Evolutionary conservation across 2,329 filamentous ascomycete species (phyloP).

Genomic region (Amesomyces nigricolor): DNA sequence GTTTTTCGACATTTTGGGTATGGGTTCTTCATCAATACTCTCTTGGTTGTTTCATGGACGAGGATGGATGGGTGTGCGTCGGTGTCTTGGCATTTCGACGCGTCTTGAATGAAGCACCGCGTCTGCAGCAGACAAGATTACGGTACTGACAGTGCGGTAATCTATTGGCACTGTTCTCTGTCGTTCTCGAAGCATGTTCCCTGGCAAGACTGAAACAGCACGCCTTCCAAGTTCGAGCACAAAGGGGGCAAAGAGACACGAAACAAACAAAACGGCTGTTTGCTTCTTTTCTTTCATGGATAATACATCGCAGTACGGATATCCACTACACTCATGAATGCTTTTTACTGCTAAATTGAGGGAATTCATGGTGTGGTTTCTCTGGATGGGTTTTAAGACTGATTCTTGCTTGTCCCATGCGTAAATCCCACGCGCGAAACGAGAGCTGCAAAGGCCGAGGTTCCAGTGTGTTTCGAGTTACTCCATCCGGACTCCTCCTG

Average conservation of each 20-base stretch:
- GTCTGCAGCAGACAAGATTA: not conserved
- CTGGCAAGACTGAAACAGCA: no score
- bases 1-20: conserved; percentile 25
- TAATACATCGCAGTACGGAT: no score
- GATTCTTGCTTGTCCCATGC: no score
- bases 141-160: not conserved
- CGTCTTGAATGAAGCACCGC: conserved; percentile 3
- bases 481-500: no score
- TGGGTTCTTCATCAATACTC: not conserved
- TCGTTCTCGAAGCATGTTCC: not conserved
- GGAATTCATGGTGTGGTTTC: no score
- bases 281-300: not conserved
- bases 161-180: not conserved
- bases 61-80: not conserved
- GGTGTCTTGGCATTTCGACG: conserved; percentile 8
- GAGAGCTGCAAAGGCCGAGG: no score
- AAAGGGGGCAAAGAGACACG: not conserved
- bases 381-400: no score
- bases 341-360: no score
- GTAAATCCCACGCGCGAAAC: not conserved
- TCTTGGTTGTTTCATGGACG: not conserved
- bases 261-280: not conserved
- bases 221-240: no score
- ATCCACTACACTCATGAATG: no score
- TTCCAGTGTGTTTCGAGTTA: no score